Base-by-base conservation (phyloP, 2,329 filamentous ascomycete species). In the Colletotrichum karsti region DNA sequence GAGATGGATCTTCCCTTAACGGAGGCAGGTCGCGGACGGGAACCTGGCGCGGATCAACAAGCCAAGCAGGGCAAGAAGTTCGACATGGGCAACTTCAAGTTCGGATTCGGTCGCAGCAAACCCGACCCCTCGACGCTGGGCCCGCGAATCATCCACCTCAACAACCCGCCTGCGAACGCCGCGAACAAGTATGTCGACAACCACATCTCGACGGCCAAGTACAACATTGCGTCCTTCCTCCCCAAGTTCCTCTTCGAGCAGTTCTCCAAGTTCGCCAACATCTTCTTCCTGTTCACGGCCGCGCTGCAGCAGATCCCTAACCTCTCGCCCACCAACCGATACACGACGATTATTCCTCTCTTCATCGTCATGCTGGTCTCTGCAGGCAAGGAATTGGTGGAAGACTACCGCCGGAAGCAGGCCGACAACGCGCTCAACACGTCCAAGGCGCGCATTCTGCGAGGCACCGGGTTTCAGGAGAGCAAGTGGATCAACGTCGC, bases 221-320 rank as follows among this genome's bases (percentile, higher is more conserved):
- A 99, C 88, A 99, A 98, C 79, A 75, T 94, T 76, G 86, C 93
- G 61, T 97, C 94, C 20, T 99, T 99, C 80, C 78, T 98, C 18
- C 96, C 96, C 56, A 99, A 99, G 81, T 99, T 99, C 81, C 85
- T 99, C 63, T 94, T 95, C 79, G 96, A 99, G 80, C 96, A 99
- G 79, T 99, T 99, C 82, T 98, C 95, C 69, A 99, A 98, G 85
- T 97, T 98, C 81, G 96, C 96, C 84, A 99, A 99, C 82, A 82
- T 99, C 76, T 99, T 99, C 85, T 99, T 99, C 92, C 88, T 99
- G 78, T 98, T 99, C 80, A 99, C 96, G 39, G 95, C 96, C 15
- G 91, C 90, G 42, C 84, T 99, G 50, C 96, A 99, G 83, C 96
- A 99, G 79, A 97, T 99, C 69, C 96, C 96, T 22, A 91, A 92